Evolutionary conservation across 78 protist species (phyloP), one percentile per base, ranked within the genome.

Genomic region (Emiliania huxleyi): DNA sequence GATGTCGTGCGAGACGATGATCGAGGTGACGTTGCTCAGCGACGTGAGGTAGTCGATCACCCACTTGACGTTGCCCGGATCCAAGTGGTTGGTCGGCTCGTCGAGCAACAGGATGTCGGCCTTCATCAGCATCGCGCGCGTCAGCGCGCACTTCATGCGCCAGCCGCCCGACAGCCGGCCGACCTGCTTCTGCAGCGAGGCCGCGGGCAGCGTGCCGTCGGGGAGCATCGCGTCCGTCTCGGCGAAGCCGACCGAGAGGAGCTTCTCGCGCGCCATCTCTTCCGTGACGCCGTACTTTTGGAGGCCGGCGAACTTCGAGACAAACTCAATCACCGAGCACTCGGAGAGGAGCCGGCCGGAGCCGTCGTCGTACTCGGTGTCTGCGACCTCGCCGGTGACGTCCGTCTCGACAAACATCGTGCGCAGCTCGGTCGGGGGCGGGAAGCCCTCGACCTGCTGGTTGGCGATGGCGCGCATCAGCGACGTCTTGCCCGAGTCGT

Each of bases 11-110:
- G 97, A 94, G 56, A 96, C 96, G 48, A 95, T 45, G 44, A 96
- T 91, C n/a, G 37, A 69, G 22, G 97, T 95, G 62, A 93, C 95
- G 37, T 77, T 6, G 44, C 1, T 81, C 25, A 81, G 55, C 33
- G 33, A 0, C 33, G n/a, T 44, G 35, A 81, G 89, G 38, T 81
- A 81, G 89, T 81, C 89, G n/a, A 42, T 44, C 37, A 81, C 89
- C 89, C 89, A 81, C 89, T 81, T 81, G 42, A 81, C 89, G 37
- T 81, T 81, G 49, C 52, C 52, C 43, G 96, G 75, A 90, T 98
- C 99, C 45, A 98, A 44, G 92, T 98, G 99, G 95, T 98, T 98
- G 77, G 99, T 97, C n/a, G 98, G 98, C 93, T 98, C 98, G 91
- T 98, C 99, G 43, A 97, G 94, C 12, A 97, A 94, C 42, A 98